Percentiles rank a stretch among this genome's conserved stretches.
Evolutionary conservation across 1,139 yeast species (phyloP).

Genomic region (Saccharomyces hybrid): DNA sequence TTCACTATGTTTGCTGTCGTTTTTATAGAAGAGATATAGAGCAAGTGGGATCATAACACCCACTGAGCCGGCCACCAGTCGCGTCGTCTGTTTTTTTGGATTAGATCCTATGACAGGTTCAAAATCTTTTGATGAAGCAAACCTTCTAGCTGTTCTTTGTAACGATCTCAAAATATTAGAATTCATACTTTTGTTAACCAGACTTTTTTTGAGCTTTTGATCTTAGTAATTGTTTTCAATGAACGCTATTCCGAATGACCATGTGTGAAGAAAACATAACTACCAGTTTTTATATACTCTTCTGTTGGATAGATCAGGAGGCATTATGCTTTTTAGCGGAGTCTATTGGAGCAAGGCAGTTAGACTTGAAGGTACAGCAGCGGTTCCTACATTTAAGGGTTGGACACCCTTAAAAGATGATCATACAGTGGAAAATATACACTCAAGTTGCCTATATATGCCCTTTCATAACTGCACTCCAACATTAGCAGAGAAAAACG

Average conservation of each 20-base stretch:
- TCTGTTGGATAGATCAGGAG: neutral
- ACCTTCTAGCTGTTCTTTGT: neutral
- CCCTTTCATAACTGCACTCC: neutral
- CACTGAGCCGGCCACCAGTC: constrained; percentile 4
- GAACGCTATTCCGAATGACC: neutral
- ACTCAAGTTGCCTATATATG: neutral
- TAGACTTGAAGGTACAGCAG: neutral
- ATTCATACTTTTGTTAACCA: neutral
- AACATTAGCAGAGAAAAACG: neutral
- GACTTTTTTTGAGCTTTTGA: neutral
- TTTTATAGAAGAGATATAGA: constrained; percentile 1
- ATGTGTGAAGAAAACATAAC: neutral
- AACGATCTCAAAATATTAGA: neutral
- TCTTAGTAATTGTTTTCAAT: neutral
- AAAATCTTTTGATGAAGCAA: neutral
- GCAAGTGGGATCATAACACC: constrained; percentile 4
- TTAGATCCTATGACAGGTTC: neutral
- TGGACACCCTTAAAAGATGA: neutral
- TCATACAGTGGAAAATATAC: neutral
- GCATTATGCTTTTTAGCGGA: neutral
- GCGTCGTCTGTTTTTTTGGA: neutral
- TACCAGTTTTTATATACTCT: neutral
- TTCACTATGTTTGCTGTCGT: constrained; percentile 7
- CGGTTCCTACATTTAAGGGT: neutral
- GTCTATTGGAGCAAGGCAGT: neutral